phyloP scores from a whole-genome alignment of 2,329 filamentous ascomycete genomes.

The Aspergillus awamori region DNA sequence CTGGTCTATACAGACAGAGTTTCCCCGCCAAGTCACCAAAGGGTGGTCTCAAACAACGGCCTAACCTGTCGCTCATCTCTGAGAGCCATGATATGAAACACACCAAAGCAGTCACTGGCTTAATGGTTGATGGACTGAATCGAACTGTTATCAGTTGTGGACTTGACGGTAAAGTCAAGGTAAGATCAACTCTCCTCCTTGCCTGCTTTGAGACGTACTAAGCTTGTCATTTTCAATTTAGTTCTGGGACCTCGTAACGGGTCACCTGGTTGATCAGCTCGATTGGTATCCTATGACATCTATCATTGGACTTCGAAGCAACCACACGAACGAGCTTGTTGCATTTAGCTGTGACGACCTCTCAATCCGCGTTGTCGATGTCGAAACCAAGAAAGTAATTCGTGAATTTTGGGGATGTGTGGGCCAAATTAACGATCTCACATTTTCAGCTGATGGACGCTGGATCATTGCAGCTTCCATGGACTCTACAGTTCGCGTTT shows the following conservation, averaged over 20 bases:
- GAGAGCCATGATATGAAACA: slow-evolving; percentile 67
- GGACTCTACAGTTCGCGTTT: slow-evolving; percentile 79
- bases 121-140: slow-evolving; percentile 88
- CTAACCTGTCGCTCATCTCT: slow-evolving; percentile 37
- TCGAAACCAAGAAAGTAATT: slow-evolving; percentile 86
- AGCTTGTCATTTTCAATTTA: slow-evolving; percentile 24
- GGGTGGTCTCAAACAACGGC: slow-evolving; percentile 32
- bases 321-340: slow-evolving; percentile 79
- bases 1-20: slow-evolving; percentile 80
- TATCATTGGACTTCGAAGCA: slow-evolving; percentile 77
- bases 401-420: slow-evolving; percentile 87
- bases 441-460: slow-evolving; percentile 88
- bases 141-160: slow-evolving; percentile 82
- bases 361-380: slow-evolving; percentile 84
- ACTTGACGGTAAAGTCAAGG: slow-evolving; percentile 85
- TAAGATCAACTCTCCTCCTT: slow-evolving; percentile 25
- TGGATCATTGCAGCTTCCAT: slow-evolving; percentile 90
- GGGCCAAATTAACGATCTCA: slow-evolving; percentile 74
- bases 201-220: neutral
- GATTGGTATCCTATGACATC: slow-evolving; percentile 79
- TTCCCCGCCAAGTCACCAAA: slow-evolving; percentile 70
- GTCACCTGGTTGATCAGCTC: slow-evolving; percentile 75
- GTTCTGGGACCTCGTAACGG: slow-evolving; percentile 95
- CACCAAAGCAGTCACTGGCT: slow-evolving; percentile 77
- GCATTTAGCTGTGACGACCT: slow-evolving; percentile 88